phyloP scores from a whole-genome alignment of 805 yeast species.

The Candida berthetii region DNA sequence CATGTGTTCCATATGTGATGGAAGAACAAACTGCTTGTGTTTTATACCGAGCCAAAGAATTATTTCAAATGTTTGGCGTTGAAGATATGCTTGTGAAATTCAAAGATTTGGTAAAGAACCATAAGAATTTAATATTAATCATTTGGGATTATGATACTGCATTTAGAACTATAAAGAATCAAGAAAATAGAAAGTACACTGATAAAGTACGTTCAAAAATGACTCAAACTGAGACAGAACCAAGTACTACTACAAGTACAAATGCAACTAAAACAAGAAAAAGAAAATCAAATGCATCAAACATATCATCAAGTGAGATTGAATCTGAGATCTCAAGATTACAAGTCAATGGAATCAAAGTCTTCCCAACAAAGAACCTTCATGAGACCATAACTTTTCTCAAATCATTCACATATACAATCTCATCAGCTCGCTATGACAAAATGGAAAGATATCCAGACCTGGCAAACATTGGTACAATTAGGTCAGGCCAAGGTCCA shows the following conservation, averaged over 20 bases:
- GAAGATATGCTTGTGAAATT: conserved; percentile 20
- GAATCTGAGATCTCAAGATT: conserved; percentile 35
- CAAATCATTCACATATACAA: conserved; percentile 49
- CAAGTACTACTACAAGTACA: no score
- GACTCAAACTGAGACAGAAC: conserved; percentile 4
- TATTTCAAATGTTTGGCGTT: conserved; percentile 28
- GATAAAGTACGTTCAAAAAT: conserved; percentile 26
- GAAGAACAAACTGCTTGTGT: conserved; percentile 39
- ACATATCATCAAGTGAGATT: conserved; percentile 16
- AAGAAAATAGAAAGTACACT: conserved; percentile 40
- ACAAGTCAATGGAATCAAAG: conserved; percentile 42
- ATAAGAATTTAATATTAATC: conserved; percentile 33
- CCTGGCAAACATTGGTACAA: conserved; percentile 47
- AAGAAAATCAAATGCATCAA: conserved; percentile 3
- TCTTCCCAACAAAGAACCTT: conserved; percentile 41
- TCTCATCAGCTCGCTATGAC: conserved; percentile 48
- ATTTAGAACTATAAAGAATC: conserved; percentile 34
- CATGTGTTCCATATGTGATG: conserved; percentile 33
- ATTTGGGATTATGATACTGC: conserved; percentile 44
- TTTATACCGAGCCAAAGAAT: conserved; percentile 39
- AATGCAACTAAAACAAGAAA: conserved; percentile 1
- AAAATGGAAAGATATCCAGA: conserved; percentile 46
- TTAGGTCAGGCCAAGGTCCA: conserved; percentile 46
- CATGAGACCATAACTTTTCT: conserved; percentile 48
- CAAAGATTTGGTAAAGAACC: conserved; percentile 13